Conservation (phyloP, 2,329 filamentous ascomycete species). For the Aspergillus hortae region DNA sequence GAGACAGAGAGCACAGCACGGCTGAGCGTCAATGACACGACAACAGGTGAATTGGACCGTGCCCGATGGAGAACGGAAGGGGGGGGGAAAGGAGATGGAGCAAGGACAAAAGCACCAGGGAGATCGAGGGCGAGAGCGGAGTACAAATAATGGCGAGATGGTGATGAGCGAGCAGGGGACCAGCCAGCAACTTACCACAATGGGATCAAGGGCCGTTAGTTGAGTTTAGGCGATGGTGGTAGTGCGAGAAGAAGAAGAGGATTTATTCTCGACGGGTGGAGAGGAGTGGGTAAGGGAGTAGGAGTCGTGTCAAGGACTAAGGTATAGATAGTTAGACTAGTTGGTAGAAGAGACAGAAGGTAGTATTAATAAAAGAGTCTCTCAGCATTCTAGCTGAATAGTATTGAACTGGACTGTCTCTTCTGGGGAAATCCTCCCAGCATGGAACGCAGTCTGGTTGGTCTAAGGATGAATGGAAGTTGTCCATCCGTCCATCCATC, state of each 20-base stretch:
- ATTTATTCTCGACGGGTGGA: too few relatives aligned
- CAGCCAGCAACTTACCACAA: slow-evolving; percentile 18
- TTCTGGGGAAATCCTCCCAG: background rate
- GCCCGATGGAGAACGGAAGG: slow-evolving; percentile 11
- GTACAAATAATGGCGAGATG: background rate
- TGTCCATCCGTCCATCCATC: slow-evolving; percentile 2
- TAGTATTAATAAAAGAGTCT: too few relatives aligned
- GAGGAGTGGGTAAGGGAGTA: background rate
- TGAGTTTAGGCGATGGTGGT: slow-evolving; percentile 12
- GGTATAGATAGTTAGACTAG: too few relatives aligned
- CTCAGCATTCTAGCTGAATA: too few relatives aligned
- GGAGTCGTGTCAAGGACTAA: too few relatives aligned
- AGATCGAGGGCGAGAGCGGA: background rate
- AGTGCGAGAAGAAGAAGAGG: background rate
- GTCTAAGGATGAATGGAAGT: slow-evolving; percentile 18
- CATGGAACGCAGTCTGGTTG: slow-evolving; percentile 8
- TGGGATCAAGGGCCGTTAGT: slow-evolving; percentile 20
- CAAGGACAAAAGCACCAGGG: slow-evolving; percentile 11
- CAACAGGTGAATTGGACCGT: slow-evolving; percentile 9
- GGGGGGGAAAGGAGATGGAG: slow-evolving; percentile 7
- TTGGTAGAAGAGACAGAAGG: too few relatives aligned
- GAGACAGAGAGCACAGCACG: slow-evolving; percentile 25
- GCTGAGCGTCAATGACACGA: slow-evolving; percentile 19
- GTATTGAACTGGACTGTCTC: too few relatives aligned
- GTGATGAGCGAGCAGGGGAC: background rate